Base-by-base conservation (phyloP, 805 yeast genomes). In the Priceomyces medius region DNA sequence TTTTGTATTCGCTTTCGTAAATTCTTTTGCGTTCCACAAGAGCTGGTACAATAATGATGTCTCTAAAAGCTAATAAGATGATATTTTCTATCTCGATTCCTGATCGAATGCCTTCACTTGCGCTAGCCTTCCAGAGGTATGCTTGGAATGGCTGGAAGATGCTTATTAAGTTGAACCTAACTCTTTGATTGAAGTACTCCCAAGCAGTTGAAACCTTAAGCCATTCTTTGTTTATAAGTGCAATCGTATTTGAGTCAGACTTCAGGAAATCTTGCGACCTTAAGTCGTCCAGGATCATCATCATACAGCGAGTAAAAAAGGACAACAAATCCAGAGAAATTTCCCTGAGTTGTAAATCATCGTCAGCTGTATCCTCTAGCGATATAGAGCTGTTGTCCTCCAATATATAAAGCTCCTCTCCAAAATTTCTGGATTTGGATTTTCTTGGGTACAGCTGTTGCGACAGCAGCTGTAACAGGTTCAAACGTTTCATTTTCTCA, bases 141-240 rank as follows among this genome's bases (percentile, higher is more conserved):
- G 49, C 53, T 20, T 56, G 59, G 6, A 64, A 43, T 1, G 66
- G 63, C 17, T 52, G 54, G 37, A 64, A 63, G 23, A 58, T 49
- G 12, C 52, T 47, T 7, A 60, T 27, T 1, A 63, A 16, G 35
- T 45, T 52, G 38, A 42, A 63, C 14, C 64, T 37, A 5, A 66
- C 54, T 28, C 53, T 55, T 18, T 42, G 39, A 35, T 61, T 56
- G 46, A 64, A 66, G 34, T 59, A 63, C 8, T 36, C 32, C 70
- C 70, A 66, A 32, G 46, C 43, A 9, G 40, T 38, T 2, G 51
- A 42, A 12, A 64, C 45, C 12, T 21, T 38, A 3, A 38, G 23
- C 70, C 70, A 64, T 2, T 47, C 49, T 6, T 35, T 46, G 14
- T 5, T 26, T 14, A 26, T 12, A n/a, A 26, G 14, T 26, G 29